phyloP scores from a whole-genome alignment of 345 rosid species.

The Sapria himalayana region DNA sequence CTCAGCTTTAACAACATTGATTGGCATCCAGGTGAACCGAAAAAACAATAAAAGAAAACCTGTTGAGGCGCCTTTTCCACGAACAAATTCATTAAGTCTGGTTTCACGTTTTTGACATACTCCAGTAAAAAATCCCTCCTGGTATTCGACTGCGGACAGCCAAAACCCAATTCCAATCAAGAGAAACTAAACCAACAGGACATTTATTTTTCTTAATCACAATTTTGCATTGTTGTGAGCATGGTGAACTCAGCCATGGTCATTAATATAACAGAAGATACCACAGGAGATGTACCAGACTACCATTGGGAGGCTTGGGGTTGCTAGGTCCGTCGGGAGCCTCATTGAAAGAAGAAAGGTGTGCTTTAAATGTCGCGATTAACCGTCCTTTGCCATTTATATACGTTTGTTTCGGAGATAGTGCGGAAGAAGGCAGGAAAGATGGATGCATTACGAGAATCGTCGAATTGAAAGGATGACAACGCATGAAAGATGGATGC shows the following conservation, averaged over 20 bases:
- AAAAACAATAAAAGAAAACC: constrained; percentile 16
- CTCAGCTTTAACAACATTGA: too few relatives aligned
- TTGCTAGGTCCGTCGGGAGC: constrained; percentile 25
- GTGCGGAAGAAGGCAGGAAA: too few relatives aligned
- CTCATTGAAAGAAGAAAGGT: constrained; percentile 35
- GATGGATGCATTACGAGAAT: too few relatives aligned
- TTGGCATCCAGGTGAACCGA: constrained; percentile 1
- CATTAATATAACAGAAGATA: constrained; percentile 2
- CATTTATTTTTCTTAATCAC: neutral
- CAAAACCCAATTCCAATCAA: constrained; percentile 5
- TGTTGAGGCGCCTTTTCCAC: constrained; percentile 74
- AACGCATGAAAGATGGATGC: too few relatives aligned
- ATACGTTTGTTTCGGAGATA: too few relatives aligned
- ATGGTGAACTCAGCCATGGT: too few relatives aligned
- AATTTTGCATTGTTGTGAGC: neutral
- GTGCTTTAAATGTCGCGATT: constrained; percentile 26
- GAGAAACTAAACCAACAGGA: neutral
- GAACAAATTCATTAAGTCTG: constrained; percentile 85
- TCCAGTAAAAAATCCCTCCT: constrained; percentile 75
- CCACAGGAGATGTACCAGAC: constrained; percentile 23
- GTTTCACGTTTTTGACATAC: constrained; percentile 88
- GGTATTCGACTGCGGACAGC: constrained; percentile 25
- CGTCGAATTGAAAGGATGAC: too few relatives aligned
- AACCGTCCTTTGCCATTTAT: constrained; percentile 10
- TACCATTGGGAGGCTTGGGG: constrained; percentile 42